Evolutionary conservation across 2,329 filamentous ascomycete genomes (phyloP).

Genomic region (Reticulascus tulasneorum): DNA sequence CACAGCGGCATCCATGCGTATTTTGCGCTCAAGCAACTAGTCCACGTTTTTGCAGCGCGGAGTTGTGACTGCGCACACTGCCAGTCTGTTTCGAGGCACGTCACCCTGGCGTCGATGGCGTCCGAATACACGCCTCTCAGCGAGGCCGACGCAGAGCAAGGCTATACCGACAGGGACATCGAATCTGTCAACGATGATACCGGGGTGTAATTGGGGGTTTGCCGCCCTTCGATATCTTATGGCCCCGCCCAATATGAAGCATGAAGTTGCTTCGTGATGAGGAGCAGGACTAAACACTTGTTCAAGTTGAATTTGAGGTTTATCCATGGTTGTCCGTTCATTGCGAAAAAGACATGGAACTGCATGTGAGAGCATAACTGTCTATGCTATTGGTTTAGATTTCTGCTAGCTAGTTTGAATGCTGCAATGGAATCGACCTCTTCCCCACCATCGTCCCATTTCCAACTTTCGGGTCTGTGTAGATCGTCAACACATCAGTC

Average conservation of each 20-base stretch:
- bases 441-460: conserved; percentile 24
- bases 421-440: conserved; percentile 18
- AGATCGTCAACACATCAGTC: conserved; percentile 30
- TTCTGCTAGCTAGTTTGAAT: conserved; percentile 21
- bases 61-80: conserved; percentile 9
- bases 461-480: conserved; percentile 19
- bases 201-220: too few relatives aligned
- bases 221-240: too few relatives aligned
- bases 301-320: too few relatives aligned
- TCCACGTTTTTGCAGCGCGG: conserved; percentile 1
- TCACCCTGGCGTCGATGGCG: background rate
- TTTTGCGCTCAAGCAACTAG: conserved; percentile 26
- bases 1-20: conserved; percentile 6
- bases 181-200: too few relatives aligned
- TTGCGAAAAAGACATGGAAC: too few relatives aligned
- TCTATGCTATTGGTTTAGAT: too few relatives aligned
- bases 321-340: too few relatives aligned
- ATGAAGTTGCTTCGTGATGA: too few relatives aligned
- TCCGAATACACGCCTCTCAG: conserved; percentile 10
- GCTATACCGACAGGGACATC: background rate
- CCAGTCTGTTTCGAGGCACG: conserved; percentile 1
- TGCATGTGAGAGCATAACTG: too few relatives aligned
- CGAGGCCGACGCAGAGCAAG: conserved; percentile 3
- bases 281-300: too few relatives aligned
- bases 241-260: too few relatives aligned